Conservation (phyloP, 2,329 filamentous ascomycete species). For the Penicillium psychrosexuale region DNA sequence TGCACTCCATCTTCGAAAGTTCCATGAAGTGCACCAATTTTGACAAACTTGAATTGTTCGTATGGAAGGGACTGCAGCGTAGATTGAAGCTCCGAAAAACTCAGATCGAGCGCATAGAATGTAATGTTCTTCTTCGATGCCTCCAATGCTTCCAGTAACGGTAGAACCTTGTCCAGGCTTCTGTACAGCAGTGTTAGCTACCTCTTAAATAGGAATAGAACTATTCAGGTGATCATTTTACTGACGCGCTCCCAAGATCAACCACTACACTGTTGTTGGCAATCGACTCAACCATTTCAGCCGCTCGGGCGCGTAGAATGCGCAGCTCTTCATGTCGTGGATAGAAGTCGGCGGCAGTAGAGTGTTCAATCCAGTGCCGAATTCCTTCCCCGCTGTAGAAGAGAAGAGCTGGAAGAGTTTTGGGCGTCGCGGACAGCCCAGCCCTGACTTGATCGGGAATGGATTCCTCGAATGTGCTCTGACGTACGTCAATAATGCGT, state of each 20-base stretch:
- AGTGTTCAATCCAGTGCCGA: neutral
- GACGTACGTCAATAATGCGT: neutral
- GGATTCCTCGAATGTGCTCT: neutral
- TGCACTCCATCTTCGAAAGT: neutral
- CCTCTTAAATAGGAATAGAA: neutral
- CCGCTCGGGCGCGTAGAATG: neutral
- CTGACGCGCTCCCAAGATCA: neutral
- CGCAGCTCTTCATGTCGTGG: neutral
- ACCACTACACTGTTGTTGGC: neutral
- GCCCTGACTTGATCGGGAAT: neutral
- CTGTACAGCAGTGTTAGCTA: neutral
- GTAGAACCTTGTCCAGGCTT: neutral
- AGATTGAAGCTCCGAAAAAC: neutral
- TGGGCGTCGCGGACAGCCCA: neutral
- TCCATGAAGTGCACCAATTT: neutral
- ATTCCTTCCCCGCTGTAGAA: neutral
- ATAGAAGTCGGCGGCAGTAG: neutral
- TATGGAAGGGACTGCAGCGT: neutral
- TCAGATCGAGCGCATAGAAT: neutral
- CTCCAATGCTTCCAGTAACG: neutral
- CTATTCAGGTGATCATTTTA: neutral
- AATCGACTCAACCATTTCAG: neutral
- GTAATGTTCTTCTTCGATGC: neutral
- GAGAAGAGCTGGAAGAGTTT: neutral
- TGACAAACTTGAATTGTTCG: neutral